These are phyloP conservation scores for Fomes fomentarius DNA, from an alignment of 1,284 basidiomycete species.

Conservation along the genomic window DNA sequence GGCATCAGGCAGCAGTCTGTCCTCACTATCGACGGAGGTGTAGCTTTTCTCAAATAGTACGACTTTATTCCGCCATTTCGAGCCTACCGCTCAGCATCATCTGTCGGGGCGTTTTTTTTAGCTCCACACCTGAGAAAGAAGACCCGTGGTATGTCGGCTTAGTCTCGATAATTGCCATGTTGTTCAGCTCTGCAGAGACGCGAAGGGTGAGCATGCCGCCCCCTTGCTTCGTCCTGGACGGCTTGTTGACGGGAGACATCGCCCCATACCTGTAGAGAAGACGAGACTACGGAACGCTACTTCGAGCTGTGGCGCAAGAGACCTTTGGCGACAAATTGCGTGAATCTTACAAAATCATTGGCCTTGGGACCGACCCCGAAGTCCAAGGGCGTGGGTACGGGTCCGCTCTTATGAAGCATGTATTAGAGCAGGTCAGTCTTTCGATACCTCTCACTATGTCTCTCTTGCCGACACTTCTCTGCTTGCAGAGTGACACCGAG, in stretches of 20 bases:
- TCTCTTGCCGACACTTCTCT: no score
- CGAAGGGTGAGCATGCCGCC: background rate
- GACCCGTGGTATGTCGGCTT: background rate
- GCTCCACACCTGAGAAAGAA: background rate
- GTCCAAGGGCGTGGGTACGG: conserved; percentile 16
- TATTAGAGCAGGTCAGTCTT: conserved; percentile 8
- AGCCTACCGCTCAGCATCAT: background rate
- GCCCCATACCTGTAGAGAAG: conserved; percentile 1
- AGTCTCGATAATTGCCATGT: background rate
- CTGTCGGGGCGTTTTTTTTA: background rate
- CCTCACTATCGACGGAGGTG: conserved; percentile 6
- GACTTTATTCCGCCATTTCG: background rate
- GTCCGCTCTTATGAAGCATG: conserved; percentile 10
- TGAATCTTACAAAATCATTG: conserved; percentile 15
- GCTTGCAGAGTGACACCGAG: conserved; percentile 10
- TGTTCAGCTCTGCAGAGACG: background rate
- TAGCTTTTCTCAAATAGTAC: conserved; percentile 16
- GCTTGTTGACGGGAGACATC: no score
- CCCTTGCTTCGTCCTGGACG: no score
- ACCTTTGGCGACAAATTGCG: conserved; percentile 14
- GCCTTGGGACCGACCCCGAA: conserved; percentile 11
- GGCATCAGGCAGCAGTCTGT: conserved; percentile 10
- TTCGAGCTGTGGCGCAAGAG: background rate
- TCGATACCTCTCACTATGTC: no score
- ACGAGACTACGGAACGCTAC: conserved; percentile 7